Percentiles rank a stretch among this genome's conserved stretches.
These are phyloP conservation scores for Viola odorata DNA, from an alignment of 345 rosid species.

Conservation along the genomic window DNA sequence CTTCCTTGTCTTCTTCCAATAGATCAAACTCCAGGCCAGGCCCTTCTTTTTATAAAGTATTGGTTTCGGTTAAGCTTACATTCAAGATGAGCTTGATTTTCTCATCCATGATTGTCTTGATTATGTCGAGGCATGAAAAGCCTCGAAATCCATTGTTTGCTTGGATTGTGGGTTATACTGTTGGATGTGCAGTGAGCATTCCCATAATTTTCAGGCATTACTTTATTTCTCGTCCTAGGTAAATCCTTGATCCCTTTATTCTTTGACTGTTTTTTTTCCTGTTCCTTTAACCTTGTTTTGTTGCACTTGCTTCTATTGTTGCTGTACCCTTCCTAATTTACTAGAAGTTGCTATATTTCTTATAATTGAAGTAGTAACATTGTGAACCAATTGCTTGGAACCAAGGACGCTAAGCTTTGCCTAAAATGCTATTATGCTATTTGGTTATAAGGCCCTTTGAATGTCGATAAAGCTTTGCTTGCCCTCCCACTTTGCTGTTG, in stretches of 20 bases:
- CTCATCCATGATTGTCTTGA: slow-evolving; percentile 16
- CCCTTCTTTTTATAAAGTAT: neutral
- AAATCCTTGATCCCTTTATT: neutral
- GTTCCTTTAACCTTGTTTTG: too few species aligned
- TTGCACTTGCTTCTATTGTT: too few species aligned
- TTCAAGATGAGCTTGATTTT: slow-evolving; percentile 13
- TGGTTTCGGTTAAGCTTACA: slow-evolving; percentile 7
- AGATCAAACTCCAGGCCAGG: neutral
- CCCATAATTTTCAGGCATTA: slow-evolving; percentile 19
- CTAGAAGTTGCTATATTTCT: too few species aligned
- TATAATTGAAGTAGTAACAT: too few species aligned
- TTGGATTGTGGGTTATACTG: slow-evolving; percentile 19
- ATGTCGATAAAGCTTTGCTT: too few species aligned
- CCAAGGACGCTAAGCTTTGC: too few species aligned
- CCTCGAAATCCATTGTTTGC: slow-evolving; percentile 13
- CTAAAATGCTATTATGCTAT: too few species aligned
- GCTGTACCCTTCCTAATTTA: too few species aligned
- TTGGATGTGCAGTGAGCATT: slow-evolving; percentile 17
- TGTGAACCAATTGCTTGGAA: too few species aligned
- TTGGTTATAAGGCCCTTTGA: too few species aligned
- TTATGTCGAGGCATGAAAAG: slow-evolving; percentile 18
- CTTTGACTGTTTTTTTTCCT: too few species aligned
- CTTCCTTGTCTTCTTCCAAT: neutral
- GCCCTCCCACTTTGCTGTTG: too few species aligned
- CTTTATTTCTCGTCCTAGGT: slow-evolving; percentile 18